Base-by-base conservation (phyloP, 1,284 basidiomycete genomes). In the Pyrrhoderma lamaoense region DNA sequence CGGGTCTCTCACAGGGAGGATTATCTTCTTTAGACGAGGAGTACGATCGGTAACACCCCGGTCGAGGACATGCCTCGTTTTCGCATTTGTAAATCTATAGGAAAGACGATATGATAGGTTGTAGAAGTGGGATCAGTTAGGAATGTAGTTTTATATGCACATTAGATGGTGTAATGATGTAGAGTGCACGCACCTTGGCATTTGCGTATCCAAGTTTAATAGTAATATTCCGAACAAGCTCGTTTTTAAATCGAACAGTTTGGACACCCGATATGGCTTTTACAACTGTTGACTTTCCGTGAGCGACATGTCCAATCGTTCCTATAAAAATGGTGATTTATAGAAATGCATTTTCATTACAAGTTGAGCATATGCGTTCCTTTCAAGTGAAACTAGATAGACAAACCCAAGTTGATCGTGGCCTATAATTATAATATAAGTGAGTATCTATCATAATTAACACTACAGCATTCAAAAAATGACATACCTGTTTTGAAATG, bases 161-260 rank as follows among this genome's bases (percentile, higher is more conserved):
- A 38, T 16, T 25, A 27, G 45, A 34, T 21, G 39, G 38, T 39
- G 36, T 14, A 44, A 19, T 27, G 4, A 27, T n/a, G 27, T 11
- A 31, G 5, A 31, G 42, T 23, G 21, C n/a, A 69, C 79, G 57
- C 59, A 93, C 92, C 73, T 98, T 98, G 49, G 96, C 96, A 61
- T 98, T 99, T 47, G 95, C 95, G 68, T 99, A 99, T 45, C 88
- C 96, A 44, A 99, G 80, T 74, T 99, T 99, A 75, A 99, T 99
- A 42, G 96, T 99, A 63, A 99, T 99, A 72, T 99, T 99, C 59
- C 95, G 76, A 56, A 96, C 93, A 51, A 96, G 80, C 70, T 99
- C 96, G 70, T 97, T 98, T 78, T 99, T 99, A 74, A 99, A 99
- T 62, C 95, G 81, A 53, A 99, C 95, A 25, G 95, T 99, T 82